Evolutionary conservation across 192 early-diverging fungal genomes (phyloP), one percentile per base, ranked within the genome.

Genomic region (Coemansia guatemalensis): DNA sequence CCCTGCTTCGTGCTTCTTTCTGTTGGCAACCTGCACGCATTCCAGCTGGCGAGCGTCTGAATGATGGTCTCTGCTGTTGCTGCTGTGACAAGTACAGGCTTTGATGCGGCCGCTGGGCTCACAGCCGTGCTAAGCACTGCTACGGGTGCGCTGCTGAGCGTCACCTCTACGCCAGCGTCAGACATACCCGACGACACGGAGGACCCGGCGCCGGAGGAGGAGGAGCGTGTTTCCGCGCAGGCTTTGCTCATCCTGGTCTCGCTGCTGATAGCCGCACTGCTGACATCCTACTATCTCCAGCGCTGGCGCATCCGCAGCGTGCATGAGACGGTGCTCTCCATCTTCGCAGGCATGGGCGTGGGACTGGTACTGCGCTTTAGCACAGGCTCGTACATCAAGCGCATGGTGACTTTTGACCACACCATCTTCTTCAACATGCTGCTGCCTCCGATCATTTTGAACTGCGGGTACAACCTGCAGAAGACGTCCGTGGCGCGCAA

Each of bases 271-370:
- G 85, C 87, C 8, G 92, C 93, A 22, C 85, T 99, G 53, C 86
- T 92, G 68, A 90, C 89, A 0, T 90, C 91, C 54, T 97, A 99
- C 82, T 90, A 89, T 60, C 83, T 99, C 26, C 92, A 96, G 80
- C 81, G 88, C 20, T 86, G 88, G 71, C 81, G 87, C 63, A 95
- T 99, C 62, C 89, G 92, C 32, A 88, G 90, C 18, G 87, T 97
- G 67, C 96, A 99, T 74, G 96, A 99, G 61, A 95, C 94, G 4
- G 94, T 97, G 39, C 88, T 95, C 27, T 95, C 94, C n/a, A 91
- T 97, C 55, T 84, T 95, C 61, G 89, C 95, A 7, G 94, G 93
- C 73, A 85, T 82, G 73, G 73, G 41, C 2, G 80, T 82, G 1
- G 80, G 74, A 4, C 61, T 82, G 24, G 62, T 82, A 25, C 64